These are phyloP conservation scores for Trametes punicea DNA, from an alignment of 768 basidiomycete species.

Conservation along the genomic window DNA sequence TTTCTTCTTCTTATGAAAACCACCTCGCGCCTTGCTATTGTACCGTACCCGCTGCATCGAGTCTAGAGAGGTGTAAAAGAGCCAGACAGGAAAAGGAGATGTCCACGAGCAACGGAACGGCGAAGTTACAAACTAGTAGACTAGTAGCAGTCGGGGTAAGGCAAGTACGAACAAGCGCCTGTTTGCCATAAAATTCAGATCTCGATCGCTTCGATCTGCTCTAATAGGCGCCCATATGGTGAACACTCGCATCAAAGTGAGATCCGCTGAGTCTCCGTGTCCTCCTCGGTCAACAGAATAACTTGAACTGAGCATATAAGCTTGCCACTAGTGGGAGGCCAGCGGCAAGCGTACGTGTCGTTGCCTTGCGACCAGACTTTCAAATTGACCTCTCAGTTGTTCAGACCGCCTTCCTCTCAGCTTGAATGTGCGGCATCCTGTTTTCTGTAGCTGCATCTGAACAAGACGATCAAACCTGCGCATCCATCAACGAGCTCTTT, in stretches of 20 bases:
- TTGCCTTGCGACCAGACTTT: no score
- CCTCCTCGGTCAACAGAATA: no score
- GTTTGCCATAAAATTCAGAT: constrained; percentile 17
- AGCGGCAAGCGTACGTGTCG: no score
- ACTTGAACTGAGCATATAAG: no score
- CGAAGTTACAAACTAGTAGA: neutral
- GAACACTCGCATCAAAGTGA: no score
- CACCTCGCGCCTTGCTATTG: constrained; percentile 28
- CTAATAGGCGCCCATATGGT: constrained; percentile 1
- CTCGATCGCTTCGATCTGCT: constrained; percentile 14
- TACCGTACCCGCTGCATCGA: constrained; percentile 16
- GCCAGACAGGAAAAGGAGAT: neutral
- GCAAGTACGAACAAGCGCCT: neutral
- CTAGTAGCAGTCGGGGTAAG: neutral
- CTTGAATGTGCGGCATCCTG: constrained; percentile 74
- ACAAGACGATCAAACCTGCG: constrained; percentile 1
- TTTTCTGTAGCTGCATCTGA: constrained; percentile 36
- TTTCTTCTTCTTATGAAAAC: constrained; percentile 28
- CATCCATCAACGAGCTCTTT: constrained; percentile 26
- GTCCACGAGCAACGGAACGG: neutral
- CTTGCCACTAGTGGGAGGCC: no score
- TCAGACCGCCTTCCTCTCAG: neutral
- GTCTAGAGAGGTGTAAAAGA: no score
- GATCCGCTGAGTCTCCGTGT: no score
- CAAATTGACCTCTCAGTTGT: no score